Conservation (phyloP, 2,329 filamentous ascomycete genomes). For the Lecanosticta acicola region DNA sequence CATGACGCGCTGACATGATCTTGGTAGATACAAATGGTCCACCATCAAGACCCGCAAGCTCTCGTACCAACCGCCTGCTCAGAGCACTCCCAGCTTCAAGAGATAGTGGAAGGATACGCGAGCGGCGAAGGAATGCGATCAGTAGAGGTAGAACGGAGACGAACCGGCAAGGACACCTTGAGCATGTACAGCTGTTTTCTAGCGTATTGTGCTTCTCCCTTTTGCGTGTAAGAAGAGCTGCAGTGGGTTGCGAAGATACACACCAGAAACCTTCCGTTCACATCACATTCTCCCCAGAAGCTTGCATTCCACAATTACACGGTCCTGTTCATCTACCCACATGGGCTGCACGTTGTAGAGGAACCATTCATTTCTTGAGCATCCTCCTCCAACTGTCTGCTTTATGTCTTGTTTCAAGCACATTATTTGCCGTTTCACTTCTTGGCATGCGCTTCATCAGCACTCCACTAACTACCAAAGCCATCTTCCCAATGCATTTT, state of each 20-base stretch:
- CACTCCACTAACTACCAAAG: too few relatives aligned
- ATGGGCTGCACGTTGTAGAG: too few relatives aligned
- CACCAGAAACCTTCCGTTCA: background rate
- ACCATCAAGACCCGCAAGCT: constrained; percentile 94
- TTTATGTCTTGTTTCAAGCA: too few relatives aligned
- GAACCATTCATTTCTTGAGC: too few relatives aligned
- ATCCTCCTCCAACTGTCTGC: too few relatives aligned
- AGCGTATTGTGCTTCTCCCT: constrained; percentile 1
- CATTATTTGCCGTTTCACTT: too few relatives aligned
- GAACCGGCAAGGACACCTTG: background rate
- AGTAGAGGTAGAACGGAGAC: background rate
- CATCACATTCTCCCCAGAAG: too few relatives aligned
- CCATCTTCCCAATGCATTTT: too few relatives aligned
- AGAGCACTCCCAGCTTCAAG: constrained; percentile 25
- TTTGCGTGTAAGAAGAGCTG: constrained; percentile 1
- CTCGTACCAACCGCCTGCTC: constrained; percentile 24
- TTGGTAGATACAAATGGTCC: constrained; percentile 82
- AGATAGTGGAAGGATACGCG: constrained; percentile 14
- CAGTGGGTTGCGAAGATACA: background rate
- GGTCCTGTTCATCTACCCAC: too few relatives aligned
- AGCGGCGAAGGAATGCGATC: background rate
- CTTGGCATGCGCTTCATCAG: too few relatives aligned
- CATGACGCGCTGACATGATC: constrained; percentile 25
- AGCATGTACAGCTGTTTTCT: constrained; percentile 2
- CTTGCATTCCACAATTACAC: too few relatives aligned